Evolutionary conservation across 148 eudicot genomes (phyloP).

Genomic region (Camellia japonica): DNA sequence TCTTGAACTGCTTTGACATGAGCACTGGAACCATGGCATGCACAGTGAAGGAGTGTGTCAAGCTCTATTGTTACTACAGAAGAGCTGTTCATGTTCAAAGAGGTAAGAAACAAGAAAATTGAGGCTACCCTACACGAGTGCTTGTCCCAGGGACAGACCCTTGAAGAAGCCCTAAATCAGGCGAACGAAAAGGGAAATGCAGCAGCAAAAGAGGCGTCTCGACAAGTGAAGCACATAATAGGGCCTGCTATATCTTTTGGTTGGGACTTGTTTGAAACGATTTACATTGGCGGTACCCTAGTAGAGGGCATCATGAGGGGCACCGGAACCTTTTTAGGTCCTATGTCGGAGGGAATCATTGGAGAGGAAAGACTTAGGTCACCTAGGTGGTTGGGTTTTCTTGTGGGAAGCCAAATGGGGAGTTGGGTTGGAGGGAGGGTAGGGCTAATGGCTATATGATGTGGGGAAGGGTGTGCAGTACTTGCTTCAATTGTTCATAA

Average conservation of each 20-base stretch:
- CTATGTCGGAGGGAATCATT: constrained; percentile 34
- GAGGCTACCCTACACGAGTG: constrained; percentile 36
- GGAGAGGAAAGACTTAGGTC: constrained; percentile 40
- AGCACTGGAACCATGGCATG: constrained; percentile 49
- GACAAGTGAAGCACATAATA: constrained; percentile 36
- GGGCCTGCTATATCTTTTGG: constrained; percentile 49
- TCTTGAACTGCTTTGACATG: constrained; percentile 46
- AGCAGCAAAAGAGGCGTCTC: constrained; percentile 38
- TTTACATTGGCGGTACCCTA: constrained; percentile 41
- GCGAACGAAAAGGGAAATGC: constrained; percentile 36
- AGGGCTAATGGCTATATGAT: constrained; percentile 53
- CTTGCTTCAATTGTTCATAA: constrained; percentile 17
- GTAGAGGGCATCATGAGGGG: constrained; percentile 41
- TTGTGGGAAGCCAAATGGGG: constrained; percentile 53
- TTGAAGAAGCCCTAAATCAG: constrained; percentile 27
- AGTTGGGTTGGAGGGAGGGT: constrained; percentile 57
- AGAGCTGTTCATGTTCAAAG: constrained; percentile 43
- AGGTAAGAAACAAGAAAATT: constrained; percentile 25
- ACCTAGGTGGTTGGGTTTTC: constrained; percentile 41
- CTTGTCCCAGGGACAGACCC: constrained; percentile 29
- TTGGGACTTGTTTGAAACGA: constrained; percentile 53
- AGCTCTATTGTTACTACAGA: constrained; percentile 41
- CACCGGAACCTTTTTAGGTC: constrained; percentile 49
- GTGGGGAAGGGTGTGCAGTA: constrained; percentile 36
- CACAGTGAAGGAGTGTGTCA: constrained; percentile 37